Conservation (phyloP, 179 eudicot species). For the Patellifolia procumbens region DNA sequence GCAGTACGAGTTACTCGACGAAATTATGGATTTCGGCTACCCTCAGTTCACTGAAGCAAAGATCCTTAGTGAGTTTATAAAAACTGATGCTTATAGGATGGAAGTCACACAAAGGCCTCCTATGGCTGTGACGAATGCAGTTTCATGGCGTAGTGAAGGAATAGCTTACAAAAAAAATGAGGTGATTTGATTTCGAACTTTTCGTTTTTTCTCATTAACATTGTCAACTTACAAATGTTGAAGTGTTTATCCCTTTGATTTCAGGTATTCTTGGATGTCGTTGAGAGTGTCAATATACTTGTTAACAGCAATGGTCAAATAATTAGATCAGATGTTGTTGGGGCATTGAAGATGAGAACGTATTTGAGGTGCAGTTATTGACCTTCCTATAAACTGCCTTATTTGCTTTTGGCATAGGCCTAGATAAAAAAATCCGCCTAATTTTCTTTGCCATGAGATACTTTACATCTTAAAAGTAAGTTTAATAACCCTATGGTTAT, state of each 20-base stretch:
- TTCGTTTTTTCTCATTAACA: not conserved
- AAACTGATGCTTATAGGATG: conserved; percentile 98
- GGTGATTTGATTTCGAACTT: conserved; percentile 37
- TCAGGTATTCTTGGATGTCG: conserved; percentile 94
- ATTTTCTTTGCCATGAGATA: not conserved
- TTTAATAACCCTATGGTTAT: not conserved
- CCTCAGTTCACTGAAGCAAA: conserved; percentile 95
- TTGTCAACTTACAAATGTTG: conserved; percentile 6
- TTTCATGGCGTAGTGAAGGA: conserved; percentile 98
- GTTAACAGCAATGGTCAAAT: conserved; percentile 98
- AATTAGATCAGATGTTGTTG: conserved; percentile 91
- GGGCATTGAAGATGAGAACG: conserved; percentile 94
- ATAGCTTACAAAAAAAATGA: conserved; percentile 83
- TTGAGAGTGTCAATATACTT: conserved; percentile 95
- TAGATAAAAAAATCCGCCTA: not conserved
- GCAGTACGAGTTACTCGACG: conserved; percentile 92
- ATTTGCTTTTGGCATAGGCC: conserved; percentile 9
- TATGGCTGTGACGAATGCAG: conserved; percentile 97
- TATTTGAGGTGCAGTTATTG: conserved; percentile 63
- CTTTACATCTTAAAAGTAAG: not conserved
- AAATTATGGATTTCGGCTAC: conserved; percentile 94
- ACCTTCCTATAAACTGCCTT: not conserved
- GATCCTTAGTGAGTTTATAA: conserved; percentile 87
- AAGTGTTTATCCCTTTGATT: conserved; percentile 13
- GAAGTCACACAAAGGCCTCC: conserved; percentile 95